These are phyloP conservation scores for Podospora australis DNA, from an alignment of 495 filamentous ascomycete genomes.

Conservation along the genomic window DNA sequence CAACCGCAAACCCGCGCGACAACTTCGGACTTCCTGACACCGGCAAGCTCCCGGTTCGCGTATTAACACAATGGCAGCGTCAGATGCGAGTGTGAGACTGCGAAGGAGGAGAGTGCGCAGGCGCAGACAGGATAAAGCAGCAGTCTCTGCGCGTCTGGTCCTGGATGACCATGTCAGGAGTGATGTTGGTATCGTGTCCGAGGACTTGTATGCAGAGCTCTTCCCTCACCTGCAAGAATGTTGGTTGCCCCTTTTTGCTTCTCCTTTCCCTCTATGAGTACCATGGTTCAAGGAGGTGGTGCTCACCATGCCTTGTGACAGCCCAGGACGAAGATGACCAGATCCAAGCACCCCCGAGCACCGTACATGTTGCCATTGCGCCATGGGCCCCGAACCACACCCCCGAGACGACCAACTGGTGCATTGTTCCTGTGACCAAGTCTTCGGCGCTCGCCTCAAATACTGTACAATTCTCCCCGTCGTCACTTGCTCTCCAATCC, in stretches of 20 bases:
- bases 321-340: slow-evolving; percentile 24
- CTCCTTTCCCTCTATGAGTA: neutral
- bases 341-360: slow-evolving; percentile 20
- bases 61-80: slow-evolving; percentile 7
- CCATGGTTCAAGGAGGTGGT: neutral
- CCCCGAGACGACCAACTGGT: slow-evolving; percentile 67
- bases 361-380: slow-evolving; percentile 69
- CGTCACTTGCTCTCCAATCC: slow-evolving; percentile 68
- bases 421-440: slow-evolving; percentile 68
- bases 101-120: slow-evolving; percentile 38
- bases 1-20: too few species aligned
- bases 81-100: slow-evolving; percentile 14
- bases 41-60: neutral
- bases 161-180: slow-evolving; percentile 79
- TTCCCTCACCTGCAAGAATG: slow-evolving; percentile 52
- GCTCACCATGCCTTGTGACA: neutral
- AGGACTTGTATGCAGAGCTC: slow-evolving; percentile 75
- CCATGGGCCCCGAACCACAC: slow-evolving; percentile 65
- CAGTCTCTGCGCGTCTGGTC: slow-evolving; percentile 52
- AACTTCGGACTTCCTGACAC: too few species aligned
- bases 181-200: slow-evolving; percentile 80
- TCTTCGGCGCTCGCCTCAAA: slow-evolving; percentile 58
- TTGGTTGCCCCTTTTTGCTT: slow-evolving; percentile 8
- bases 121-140: slow-evolving; percentile 50
- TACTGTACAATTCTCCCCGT: slow-evolving; percentile 77